Evolutionary conservation across 176 grass and related monocot species (phyloP), one percentile per base, ranked within the genome.

Genomic region (Bromus sterilis): DNA sequence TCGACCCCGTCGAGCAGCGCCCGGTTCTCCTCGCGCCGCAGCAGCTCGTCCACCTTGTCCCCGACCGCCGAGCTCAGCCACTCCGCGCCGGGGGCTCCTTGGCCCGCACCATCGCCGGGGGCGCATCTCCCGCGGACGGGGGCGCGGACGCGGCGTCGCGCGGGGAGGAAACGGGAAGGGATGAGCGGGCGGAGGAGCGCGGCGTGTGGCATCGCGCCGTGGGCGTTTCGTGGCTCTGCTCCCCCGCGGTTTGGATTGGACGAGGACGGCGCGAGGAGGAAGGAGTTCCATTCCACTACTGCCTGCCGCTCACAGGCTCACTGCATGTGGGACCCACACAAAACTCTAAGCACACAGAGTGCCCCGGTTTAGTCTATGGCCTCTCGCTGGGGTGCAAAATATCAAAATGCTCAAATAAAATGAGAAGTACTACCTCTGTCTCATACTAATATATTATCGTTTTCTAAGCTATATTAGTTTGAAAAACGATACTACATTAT

Each of bases 21-120:
- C 26, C 88, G 86, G 78, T 93, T 98, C 88, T 94, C 95, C 69
- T 98, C 90, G 30, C 84, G 80, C 84, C 0, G 77, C 42, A 98
- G 90, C 20, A 94, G 84, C 86, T 93, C 85, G 35, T 98, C 90
- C 57, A 98, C 92, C 85, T 86, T 89, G 48, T 91, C 83, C 42
- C 78, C 85, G 39, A 94, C 56, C 21, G 86, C 75, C 59, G 80
- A 87, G 56, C 85, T 74, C 74, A 98, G 66, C 84, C 85, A 84
- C 14, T 78, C 73, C 49, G 73, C 55, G 4, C 24, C 56, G 56
- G 31, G 56, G 20, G 10, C 42, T 15, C 32, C 61, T 7, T 31
- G 72, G 56, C 33, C 64, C 2, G 57, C 75, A 44, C 60, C 78
- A 43, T 78, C 77, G n/a, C 82, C 80, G 15, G 64, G 37, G 9